Base-by-base conservation (phyloP, 179 eudicot genomes). In the Vitellaria paradoxa region DNA sequence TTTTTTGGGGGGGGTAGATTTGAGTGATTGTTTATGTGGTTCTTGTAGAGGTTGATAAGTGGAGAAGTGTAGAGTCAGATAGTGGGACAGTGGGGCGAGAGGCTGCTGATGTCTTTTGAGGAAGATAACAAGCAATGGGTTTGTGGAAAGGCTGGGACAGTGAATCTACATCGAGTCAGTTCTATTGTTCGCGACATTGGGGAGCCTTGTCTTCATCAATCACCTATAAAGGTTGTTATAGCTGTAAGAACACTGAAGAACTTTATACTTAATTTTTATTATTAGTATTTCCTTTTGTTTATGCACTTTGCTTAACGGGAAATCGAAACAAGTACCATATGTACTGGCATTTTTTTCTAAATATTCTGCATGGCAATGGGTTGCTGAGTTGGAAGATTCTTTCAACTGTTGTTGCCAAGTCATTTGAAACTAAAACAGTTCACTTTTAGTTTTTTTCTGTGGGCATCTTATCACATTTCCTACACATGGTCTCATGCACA, bases 161-260 rank as follows among this genome's bases (percentile, higher is more conserved):
- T 89, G 77, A 87, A 85, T 87, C 82, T 91, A 71, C 92, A 85
- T 70, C 86, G 82, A 76, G 93, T 91, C 84, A 82, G 94, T 84
- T 86, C 97, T 65, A 88, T 94, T 81, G 96, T 92, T 86, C 89
- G 97, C 81, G 97, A 94, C 81, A 88, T 94, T 57, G 93, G 97
- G 85, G 98, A 94, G 72, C 98, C 96, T 80, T 94, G 97, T 84
- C 93, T 94, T 83, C 90, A 88, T 84, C 97, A 91, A 71, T 87
- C 96, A 37, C 90, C 93, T 75, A 83, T 92, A 83, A 91, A 92
- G 97, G 92, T 89, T 84, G 90, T 87, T 85, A 85, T 71, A 78
- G 80, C 85, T 71, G 91, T 93, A 85, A 86, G 89, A 81, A 74
- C 82, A 26, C 75, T 53, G 73, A 18, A 52, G 55, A 64, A 72